phyloP scores from a whole-genome alignment of 805 yeast species.

The Myxozyma mucilagina region DNA sequence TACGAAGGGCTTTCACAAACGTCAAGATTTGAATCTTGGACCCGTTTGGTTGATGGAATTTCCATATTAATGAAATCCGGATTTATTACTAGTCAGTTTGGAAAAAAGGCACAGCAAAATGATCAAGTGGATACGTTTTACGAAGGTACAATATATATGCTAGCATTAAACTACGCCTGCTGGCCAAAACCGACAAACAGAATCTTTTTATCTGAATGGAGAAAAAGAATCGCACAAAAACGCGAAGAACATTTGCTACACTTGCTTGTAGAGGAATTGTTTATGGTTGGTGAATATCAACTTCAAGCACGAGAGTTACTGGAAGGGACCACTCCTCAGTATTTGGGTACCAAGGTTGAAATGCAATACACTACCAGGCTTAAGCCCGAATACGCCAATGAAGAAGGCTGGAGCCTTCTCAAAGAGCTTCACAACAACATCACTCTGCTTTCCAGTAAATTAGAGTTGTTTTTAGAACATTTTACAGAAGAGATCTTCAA shows the following conservation, averaged over 20 bases:
- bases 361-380: neutral
- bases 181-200: neutral
- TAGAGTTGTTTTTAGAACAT: neutral
- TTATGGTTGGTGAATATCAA: neutral
- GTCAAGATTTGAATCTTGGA: too few species aligned
- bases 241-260: neutral
- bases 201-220: neutral
- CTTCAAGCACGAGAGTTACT: neutral
- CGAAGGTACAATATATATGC: neutral
- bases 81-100: too few species aligned
- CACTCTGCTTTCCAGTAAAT: neutral
- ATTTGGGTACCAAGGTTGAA: neutral
- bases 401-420: neutral
- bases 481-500: neutral
- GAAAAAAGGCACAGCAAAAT: too few species aligned
- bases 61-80: too few species aligned
- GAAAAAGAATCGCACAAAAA: neutral
- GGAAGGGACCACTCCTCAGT: neutral
- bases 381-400: neutral
- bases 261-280: neutral
- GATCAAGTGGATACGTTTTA: too few species aligned
- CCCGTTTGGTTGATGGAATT: too few species aligned
- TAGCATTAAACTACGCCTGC: neutral
- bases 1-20: neutral
- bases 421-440: neutral